phyloP scores from a whole-genome alignment of 1,284 basidiomycete genomes.

The Grifola frondosa region DNA sequence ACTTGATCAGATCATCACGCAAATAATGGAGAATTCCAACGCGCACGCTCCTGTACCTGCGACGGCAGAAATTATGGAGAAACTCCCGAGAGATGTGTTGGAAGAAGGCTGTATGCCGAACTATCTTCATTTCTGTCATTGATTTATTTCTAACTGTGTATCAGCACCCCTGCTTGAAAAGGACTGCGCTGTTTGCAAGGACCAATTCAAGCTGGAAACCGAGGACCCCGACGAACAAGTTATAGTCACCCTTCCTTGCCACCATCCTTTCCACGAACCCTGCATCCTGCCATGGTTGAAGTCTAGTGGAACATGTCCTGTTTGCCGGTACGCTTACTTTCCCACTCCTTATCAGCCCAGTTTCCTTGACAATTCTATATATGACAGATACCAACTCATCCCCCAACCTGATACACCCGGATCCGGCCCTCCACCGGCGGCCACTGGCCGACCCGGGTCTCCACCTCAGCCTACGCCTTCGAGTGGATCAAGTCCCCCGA shows the following conservation, averaged over 20 bases:
- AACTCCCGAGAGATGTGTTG: constrained; percentile 62
- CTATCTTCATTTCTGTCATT: neutral
- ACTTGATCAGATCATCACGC: constrained; percentile 74
- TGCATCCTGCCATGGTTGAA: constrained; percentile 84
- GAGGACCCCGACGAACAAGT: constrained; percentile 72
- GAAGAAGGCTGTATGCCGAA: constrained; percentile 55
- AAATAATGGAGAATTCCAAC: constrained; percentile 74
- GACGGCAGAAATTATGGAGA: constrained; percentile 64
- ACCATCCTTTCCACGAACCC: constrained; percentile 77
- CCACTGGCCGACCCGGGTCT: constrained; percentile 27
- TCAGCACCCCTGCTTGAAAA: constrained; percentile 58
- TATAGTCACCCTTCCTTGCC: constrained; percentile 73
- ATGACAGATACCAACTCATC: constrained; percentile 49
- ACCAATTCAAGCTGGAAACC: constrained; percentile 63
- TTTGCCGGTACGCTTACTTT: constrained; percentile 60
- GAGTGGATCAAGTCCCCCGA: constrained; percentile 4
- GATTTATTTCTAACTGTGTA: neutral
- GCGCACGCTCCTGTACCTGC: constrained; percentile 70
- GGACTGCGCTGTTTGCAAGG: constrained; percentile 80
- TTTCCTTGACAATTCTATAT: constrained; percentile 3
- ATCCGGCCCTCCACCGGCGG: constrained; percentile 15
- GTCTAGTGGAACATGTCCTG: constrained; percentile 81
- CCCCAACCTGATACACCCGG: constrained; percentile 42
- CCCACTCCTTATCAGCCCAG: neutral
- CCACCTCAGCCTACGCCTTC: constrained; percentile 12